phyloP scores from a whole-genome alignment of 1,139 yeast genomes.

The Yamadazyma epiphylla region DNA sequence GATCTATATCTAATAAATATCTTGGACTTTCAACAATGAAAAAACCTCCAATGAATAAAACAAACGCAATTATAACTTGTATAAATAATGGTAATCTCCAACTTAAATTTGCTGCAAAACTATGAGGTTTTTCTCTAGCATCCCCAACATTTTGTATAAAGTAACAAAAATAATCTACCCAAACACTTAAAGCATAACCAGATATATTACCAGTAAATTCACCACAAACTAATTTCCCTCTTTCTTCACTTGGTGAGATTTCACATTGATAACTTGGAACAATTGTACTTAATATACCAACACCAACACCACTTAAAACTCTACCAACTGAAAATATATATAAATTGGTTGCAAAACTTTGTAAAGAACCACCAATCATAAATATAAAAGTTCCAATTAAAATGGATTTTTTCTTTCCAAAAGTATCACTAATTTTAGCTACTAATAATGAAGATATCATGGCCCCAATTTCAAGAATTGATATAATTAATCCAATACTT shows the following conservation, averaged over 20 bases:
- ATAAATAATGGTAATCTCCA: slow-evolving; percentile 52
- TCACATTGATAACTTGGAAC: slow-evolving; percentile 57
- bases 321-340: slow-evolving; percentile 46
- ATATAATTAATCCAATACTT: slow-evolving; percentile 47
- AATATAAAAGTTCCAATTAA: slow-evolving; percentile 46
- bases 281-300: slow-evolving; percentile 49
- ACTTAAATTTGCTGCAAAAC: slow-evolving; percentile 42
- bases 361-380: slow-evolving; percentile 49
- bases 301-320: slow-evolving; percentile 50
- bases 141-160: slow-evolving; percentile 43
- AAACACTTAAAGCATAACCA: slow-evolving; percentile 51
- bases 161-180: slow-evolving; percentile 53
- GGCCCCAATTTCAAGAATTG: slow-evolving; percentile 52
- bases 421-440: slow-evolving; percentile 41
- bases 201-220: slow-evolving; percentile 53
- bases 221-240: slow-evolving; percentile 53
- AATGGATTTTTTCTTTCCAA: slow-evolving; percentile 49
- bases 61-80: slow-evolving; percentile 44
- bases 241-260: slow-evolving; percentile 50
- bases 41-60: slow-evolving; percentile 48
- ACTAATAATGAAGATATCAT: slow-evolving; percentile 45
- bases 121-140: slow-evolving; percentile 32
- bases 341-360: slow-evolving; percentile 41
- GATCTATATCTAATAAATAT: slow-evolving; percentile 49
- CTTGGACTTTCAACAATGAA: slow-evolving; percentile 56